phyloP scores from a whole-genome alignment of 768 basidiomycete genomes.

The Lanmaoa pseudosensibilis region DNA sequence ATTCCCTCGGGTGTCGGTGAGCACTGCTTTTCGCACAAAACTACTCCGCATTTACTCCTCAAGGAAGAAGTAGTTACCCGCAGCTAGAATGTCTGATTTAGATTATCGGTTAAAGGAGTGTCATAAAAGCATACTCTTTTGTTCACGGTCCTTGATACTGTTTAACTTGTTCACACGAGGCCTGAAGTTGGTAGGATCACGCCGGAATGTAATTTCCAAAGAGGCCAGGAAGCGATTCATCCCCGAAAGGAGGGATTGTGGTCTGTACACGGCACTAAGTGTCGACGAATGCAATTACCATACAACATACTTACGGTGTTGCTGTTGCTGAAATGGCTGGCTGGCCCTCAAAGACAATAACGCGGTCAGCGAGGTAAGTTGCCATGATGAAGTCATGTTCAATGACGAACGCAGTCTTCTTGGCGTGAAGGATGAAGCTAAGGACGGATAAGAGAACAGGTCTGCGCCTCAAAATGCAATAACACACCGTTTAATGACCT shows the following conservation, averaged over 20 bases:
- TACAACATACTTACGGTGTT: slow-evolving; percentile 63
- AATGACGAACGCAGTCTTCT: slow-evolving; percentile 98
- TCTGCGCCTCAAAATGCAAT: neutral
- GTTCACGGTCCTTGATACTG: slow-evolving; percentile 86
- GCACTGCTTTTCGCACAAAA: neutral
- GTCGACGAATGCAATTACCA: neutral
- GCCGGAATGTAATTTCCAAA: slow-evolving; percentile 95
- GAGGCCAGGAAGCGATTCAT: slow-evolving; percentile 98
- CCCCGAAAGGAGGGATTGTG: slow-evolving; percentile 90
- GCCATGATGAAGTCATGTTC: slow-evolving; percentile 99
- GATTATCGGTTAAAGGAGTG: slow-evolving; percentile 2
- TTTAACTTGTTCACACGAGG: slow-evolving; percentile 85
- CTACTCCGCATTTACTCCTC: slow-evolving; percentile 54
- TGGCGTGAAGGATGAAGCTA: slow-evolving; percentile 92
- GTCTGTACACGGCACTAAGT: slow-evolving; percentile 45
- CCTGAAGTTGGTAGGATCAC: slow-evolving; percentile 93
- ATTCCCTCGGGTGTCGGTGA: neutral
- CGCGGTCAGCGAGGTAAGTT: slow-evolving; percentile 96
- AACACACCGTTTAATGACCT: slow-evolving; percentile 91
- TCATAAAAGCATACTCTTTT: slow-evolving; percentile 58
- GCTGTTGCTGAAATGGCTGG: slow-evolving; percentile 90
- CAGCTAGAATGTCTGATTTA: slow-evolving; percentile 41
- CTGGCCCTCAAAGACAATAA: slow-evolving; percentile 87
- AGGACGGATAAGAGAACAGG: neutral
- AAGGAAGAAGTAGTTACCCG: slow-evolving; percentile 92